phyloP scores from a whole-genome alignment of 352 stramenopile species.

The Thalassiosira hispida region DNA sequence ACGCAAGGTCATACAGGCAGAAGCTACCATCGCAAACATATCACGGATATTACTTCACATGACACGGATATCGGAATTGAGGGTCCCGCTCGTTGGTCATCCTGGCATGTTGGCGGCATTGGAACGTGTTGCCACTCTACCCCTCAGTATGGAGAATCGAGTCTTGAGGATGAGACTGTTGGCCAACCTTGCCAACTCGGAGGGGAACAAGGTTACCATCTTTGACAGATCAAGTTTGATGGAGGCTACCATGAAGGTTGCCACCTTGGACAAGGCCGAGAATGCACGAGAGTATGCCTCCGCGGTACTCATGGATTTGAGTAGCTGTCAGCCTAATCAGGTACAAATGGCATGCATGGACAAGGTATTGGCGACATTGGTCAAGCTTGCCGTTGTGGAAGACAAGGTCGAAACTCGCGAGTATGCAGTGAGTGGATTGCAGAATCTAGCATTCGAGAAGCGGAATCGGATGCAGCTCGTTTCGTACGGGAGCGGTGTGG shows the following conservation, averaged over 20 bases:
- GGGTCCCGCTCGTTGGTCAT: conserved; percentile 55
- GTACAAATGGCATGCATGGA: conserved; percentile 75
- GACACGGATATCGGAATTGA: conserved; percentile 67
- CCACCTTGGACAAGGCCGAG: conserved; percentile 70
- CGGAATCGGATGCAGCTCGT: conserved; percentile 66
- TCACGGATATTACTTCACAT: conserved; percentile 73
- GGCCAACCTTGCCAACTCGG: conserved; percentile 77
- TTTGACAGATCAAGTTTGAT: conserved; percentile 62
- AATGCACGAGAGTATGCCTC: conserved; percentile 69
- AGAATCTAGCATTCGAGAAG: conserved; percentile 83
- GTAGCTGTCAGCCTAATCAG: conserved; percentile 71
- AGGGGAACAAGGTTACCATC: conserved; percentile 75
- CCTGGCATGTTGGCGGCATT: conserved; percentile 64
- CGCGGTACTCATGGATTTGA: conserved; percentile 77
- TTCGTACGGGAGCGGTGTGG: conserved; percentile 68
- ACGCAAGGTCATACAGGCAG: conserved; percentile 28
- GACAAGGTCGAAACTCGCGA: conserved; percentile 63
- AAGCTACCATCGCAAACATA: conserved; percentile 67
- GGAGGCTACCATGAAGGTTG: conserved; percentile 68
- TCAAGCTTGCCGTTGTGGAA: conserved; percentile 79
- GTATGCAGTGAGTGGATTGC: conserved; percentile 76
- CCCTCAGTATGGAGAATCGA: conserved; percentile 62
- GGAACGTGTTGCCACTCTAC: conserved; percentile 48
- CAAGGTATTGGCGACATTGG: conserved; percentile 72
- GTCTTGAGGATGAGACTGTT: conserved; percentile 70